These are phyloP conservation scores for Cryptosporidium ubiquitum DNA, from an alignment of 169 alveolate genomes.

Conservation along the genomic window DNA sequence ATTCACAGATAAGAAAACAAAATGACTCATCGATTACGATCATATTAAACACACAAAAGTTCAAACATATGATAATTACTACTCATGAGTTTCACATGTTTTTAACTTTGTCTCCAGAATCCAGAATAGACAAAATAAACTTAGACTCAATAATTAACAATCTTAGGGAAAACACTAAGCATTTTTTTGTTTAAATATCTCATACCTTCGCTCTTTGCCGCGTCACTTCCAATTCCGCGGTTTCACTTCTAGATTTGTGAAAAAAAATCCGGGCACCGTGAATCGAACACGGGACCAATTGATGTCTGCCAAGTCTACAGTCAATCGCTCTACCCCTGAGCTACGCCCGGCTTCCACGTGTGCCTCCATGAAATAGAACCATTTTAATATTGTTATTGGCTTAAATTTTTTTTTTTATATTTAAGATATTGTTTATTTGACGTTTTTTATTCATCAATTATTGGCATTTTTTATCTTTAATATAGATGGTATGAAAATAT, in stretches of 20 bases:
- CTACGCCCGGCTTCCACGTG: constrained; percentile 50
- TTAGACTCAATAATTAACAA: background rate
- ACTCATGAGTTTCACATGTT: constrained; percentile 30
- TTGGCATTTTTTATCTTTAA: too few species aligned
- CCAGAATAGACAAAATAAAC: background rate
- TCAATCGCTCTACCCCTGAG: constrained; percentile 77
- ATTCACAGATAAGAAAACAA: constrained; percentile 26
- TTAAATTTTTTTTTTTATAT: background rate
- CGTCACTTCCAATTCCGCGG: too few species aligned
- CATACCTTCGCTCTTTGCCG: too few species aligned
- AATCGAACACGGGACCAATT: constrained; percentile 77
- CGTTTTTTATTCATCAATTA: too few species aligned
- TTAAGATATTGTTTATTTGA: too few species aligned
- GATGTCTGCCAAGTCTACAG: constrained; percentile 76
- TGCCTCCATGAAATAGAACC: background rate
- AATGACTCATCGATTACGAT: background rate
- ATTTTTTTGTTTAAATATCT: background rate
- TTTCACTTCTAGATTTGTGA: too few species aligned
- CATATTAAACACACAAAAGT: background rate
- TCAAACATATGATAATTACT: background rate
- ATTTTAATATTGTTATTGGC: background rate
- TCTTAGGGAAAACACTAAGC: constrained; percentile 2
- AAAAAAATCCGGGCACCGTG: constrained; percentile 75
- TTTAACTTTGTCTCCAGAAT: background rate
- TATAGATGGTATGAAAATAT: too few species aligned